Evolutionary conservation across 495 filamentous ascomycete species (phyloP).

Genomic region (Achaetomiella virescens): DNA sequence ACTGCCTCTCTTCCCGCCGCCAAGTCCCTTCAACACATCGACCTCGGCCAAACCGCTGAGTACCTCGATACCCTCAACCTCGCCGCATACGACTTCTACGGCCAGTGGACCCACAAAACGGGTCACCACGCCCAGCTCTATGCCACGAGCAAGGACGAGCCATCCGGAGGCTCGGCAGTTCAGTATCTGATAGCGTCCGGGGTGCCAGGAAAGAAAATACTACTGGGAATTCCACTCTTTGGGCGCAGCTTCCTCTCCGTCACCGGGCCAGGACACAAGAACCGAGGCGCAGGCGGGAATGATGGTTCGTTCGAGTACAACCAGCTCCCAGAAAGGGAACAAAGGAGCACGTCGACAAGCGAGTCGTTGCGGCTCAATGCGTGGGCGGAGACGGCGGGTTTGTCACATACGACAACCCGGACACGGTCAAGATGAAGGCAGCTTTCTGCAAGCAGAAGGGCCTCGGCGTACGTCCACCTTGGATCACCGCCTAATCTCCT

Average conservation of each 20-base stretch:
- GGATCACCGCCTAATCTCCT: not conserved
- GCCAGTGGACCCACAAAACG: constrained; percentile 61
- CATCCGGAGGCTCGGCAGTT: constrained; percentile 62
- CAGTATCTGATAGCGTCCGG: constrained; percentile 58
- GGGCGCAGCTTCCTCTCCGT: constrained; percentile 74
- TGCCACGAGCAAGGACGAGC: constrained; percentile 48
- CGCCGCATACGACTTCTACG: constrained; percentile 85
- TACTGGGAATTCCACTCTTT: constrained; percentile 75
- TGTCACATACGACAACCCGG: constrained; percentile 78
- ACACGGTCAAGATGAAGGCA: constrained; percentile 80
- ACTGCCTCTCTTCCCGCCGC: constrained; percentile 79
- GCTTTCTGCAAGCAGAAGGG: constrained; percentile 68
- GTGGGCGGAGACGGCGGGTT: constrained; percentile 78
- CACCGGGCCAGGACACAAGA: constrained; percentile 55
- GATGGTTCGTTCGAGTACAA: constrained; percentile 81
- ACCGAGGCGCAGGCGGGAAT: constrained; percentile 60
- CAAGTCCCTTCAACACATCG: constrained; percentile 68
- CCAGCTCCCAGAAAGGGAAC: constrained; percentile 64
- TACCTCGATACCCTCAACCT: constrained; percentile 77
- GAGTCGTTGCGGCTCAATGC: constrained; percentile 65
- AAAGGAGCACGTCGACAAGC: constrained; percentile 64
- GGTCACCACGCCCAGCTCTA: constrained; percentile 81
- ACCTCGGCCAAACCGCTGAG: constrained; percentile 55
- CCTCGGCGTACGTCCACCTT: constrained; percentile 50
- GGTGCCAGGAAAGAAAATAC: constrained; percentile 66